Evolutionary conservation across 305 asterid species (phyloP), one percentile per base, ranked within the genome.

Genomic region (Plantago lanceolata): DNA sequence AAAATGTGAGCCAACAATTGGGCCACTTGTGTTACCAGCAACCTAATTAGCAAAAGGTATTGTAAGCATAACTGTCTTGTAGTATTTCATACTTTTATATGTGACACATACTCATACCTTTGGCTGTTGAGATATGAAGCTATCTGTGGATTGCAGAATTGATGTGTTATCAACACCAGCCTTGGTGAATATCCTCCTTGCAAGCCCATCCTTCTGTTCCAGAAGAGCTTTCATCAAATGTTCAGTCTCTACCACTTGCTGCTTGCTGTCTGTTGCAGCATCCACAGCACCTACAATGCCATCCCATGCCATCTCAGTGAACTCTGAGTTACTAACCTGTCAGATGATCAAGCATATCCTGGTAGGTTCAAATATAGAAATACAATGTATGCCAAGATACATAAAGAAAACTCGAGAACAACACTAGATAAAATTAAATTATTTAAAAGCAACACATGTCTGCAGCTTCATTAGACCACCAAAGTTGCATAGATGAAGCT

Each of bases 141-240:
- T 70, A 67, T 85, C 84, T 40, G 96, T 87, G n/a, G 88, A 80
- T 75, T 87, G 88, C 69, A 92, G 71, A 68, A 92, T 82, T 37
- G 94, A 68, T 3, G 96, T 79, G 79, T 88, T 88, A 79, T 91
- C 95, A 65, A 85, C 72, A 56, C 92, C 96, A 61, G 98, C 90
- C 76, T 88, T 91, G 45, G 96, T 82, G 73, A 88, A 84, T 65
- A 91, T 91, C 71, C 95, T 80, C 56, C 98, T 77, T 44, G 92
- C 98, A 59, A 91, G 82, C 19, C 98, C 96, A 76, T 91, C 95
- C 79, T 84, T 91, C 69, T 91, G 96, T 75, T 91, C 92, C 75
- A 91, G 66, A 57, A 91, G 95, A 31, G 96, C 90, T 81, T 88
- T 86, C 87, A 88, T 78, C 49, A 88, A 81, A 79, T 91, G 96